Evolutionary conservation across 495 filamentous ascomycete species (phyloP), one percentile per base, ranked within the genome.

Genomic region (Corynascus novoguineensis): DNA sequence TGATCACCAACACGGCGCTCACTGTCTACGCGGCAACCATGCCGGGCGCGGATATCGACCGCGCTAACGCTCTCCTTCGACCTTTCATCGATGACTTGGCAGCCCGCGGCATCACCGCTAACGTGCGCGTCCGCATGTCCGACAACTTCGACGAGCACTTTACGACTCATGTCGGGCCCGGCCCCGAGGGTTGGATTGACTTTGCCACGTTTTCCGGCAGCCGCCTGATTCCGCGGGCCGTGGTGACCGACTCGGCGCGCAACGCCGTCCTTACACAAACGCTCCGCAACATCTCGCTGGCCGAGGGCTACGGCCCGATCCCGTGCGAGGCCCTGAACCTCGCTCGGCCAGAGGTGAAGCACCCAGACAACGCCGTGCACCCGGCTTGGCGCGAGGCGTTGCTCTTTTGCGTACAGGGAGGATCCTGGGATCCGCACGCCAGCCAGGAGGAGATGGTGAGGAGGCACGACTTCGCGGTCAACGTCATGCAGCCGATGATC

Each of bases 401-500:
- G 11, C 9, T 54, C 12, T 40, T 34, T 27, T 40, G 44, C 28
- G 40, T 45, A 40, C 51, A 45, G 28, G 35, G 44, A 38, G 24
- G 40, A 12, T 28, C 25, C 1, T 54, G 51, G 51, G 19, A 54
- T 29, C 24, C 28, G 28, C 9, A 2, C n/a, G 40, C 40, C 0
- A 29, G 35, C 17, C 51, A 54, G 51, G 6, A 34, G 10, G 65
- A 71, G 49, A 81, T 83, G 68, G 81, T 78, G 6, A 50, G 78
- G 9, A n/a, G n/a, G n/a, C n/a, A n/a, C n/a, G 66, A 72, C 7
- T 74, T 73, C 31, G 68, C 81, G 37, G n/a, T n/a, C n/a, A n/a
- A n/a, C n/a, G n/a, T n/a, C n/a, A n/a, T n/a, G n/a, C n/a, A n/a
- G n/a, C 77, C 79, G 1, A 55, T 63, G 25, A 54, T 83, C 46